Evolutionary conservation across 78 protist species (phyloP).

Genomic region (Dictyostelium intermedium): DNA sequence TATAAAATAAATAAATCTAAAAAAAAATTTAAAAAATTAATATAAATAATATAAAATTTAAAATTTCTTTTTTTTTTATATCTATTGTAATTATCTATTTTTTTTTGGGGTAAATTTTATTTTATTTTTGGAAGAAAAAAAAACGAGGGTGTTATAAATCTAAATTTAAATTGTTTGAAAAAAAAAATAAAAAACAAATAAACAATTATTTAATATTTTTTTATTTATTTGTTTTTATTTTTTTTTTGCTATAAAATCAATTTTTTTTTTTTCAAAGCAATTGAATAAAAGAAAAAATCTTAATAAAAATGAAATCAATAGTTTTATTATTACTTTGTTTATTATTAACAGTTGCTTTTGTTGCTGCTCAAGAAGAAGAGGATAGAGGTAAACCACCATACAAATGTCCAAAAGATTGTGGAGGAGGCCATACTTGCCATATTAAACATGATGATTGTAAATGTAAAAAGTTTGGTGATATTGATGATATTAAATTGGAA

Average conservation of each 20-base stretch:
- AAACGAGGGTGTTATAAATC: neutral
- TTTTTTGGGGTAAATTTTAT: neutral
- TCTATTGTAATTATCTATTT: neutral
- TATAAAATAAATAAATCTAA: neutral
- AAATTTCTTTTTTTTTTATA: no score
- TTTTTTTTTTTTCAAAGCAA: neutral
- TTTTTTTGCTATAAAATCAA: no score
- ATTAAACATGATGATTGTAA: neutral
- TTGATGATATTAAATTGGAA: neutral
- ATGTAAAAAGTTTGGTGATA: neutral
- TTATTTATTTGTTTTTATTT: no score
- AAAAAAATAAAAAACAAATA: no score
- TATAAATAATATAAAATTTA: neutral
- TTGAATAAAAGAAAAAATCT: no score
- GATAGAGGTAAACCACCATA: neutral
- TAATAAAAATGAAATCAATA: neutral
- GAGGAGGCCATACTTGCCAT: neutral
- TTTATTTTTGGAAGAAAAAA: no score
- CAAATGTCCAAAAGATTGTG: neutral
- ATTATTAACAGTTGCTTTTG: neutral
- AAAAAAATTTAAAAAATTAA: neutral
- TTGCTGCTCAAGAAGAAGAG: neutral
- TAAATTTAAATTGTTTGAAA: no score
- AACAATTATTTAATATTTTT: no score
- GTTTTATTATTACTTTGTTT: neutral